These are phyloP conservation scores for Xylaria digitata DNA, from an alignment of 2,329 filamentous ascomycete genomes.

Conservation along the genomic window DNA sequence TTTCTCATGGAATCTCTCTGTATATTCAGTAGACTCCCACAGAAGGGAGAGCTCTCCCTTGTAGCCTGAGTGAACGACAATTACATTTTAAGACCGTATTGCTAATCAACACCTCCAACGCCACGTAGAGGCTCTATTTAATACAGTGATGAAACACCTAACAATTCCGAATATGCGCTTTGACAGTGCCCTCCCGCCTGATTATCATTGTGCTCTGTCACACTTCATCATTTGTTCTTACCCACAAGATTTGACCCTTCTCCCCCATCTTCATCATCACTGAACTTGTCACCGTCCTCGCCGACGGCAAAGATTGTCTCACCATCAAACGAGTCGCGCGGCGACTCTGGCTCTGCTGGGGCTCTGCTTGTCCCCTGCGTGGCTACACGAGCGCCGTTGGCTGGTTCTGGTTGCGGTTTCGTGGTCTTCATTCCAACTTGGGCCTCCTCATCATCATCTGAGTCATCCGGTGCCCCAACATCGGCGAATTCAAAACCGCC, in stretches of 20 bases:
- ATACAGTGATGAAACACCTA: slow-evolving; percentile 41
- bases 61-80: slow-evolving; percentile 24
- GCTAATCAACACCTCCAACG: slow-evolving; percentile 40
- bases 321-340: slow-evolving; percentile 72
- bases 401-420: slow-evolving; percentile 41
- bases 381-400: slow-evolving; percentile 33
- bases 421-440: slow-evolving; percentile 57
- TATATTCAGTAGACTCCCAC: slow-evolving; percentile 15
- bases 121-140: slow-evolving; percentile 42
- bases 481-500: slow-evolving; percentile 94
- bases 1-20: slow-evolving; percentile 28
- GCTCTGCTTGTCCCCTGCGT: slow-evolving; percentile 42
- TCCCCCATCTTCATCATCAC: slow-evolving; percentile 71
- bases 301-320: slow-evolving; percentile 97
- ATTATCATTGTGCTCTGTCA: not conserved
- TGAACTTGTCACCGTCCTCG: slow-evolving; percentile 84
- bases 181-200: not conserved
- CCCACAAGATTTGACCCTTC: slow-evolving; percentile 70
- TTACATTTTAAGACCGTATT: slow-evolving; percentile 28
- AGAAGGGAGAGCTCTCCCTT: not conserved
- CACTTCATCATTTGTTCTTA: slow-evolving; percentile 53
- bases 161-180: slow-evolving; percentile 9
- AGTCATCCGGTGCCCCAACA: slow-evolving; percentile 79
- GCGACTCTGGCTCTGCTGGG: slow-evolving; percentile 61
- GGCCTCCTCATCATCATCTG: slow-evolving; percentile 69